Base-by-base conservation (phyloP, 768 basidiomycete species). In the Mycena metata region DNA sequence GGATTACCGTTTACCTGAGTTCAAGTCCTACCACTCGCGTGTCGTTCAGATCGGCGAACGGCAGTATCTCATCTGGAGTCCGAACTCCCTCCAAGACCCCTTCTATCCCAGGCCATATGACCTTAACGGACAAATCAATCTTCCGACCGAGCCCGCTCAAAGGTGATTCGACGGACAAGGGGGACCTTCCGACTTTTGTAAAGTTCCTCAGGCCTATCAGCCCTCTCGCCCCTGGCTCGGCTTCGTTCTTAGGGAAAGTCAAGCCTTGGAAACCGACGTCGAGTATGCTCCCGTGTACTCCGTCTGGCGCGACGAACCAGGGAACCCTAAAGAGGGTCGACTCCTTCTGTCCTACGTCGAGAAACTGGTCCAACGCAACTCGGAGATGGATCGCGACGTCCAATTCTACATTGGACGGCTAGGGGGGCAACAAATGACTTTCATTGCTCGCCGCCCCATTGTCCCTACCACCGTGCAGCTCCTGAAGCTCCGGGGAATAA, bases 161-260 rank as follows among this genome's bases (percentile, higher is more conserved):
- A 35, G 54, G 5, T 42, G 69, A 1, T 64, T 45, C 54, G 69
- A 73, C 16, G 70, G 74, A 0, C 72, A 69, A 26, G 35, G 63
- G 0, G 72, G 72, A 19, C 58, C 54, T 4, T 73, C 67, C 30
- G 72, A 75, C 39, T 67, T 47, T 15, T 67, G 69, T 8, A 19
- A 41, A 36, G 59, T 50, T 2, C 46, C 59, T 6, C 59, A 60
- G 30, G 21, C 21, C 8, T 50, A 49, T 46, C 26, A 26, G 15
- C 19, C 24, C 9, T 1, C 23, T 6, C 46, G 59, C 1, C 59
- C 59, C 9, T 60, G 59, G 59, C 46, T 60, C 1, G 46, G 46
- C 2, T 60, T 60, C 21, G n/a, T 60, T 2, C 3, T 10, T 2
- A 26, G 59, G 9, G 33, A 49, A 23, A 39, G 46, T 46, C 33